Evolutionary conservation across 495 filamentous ascomycete genomes (phyloP).

Genomic region (Trichocladium antarcticum): DNA sequence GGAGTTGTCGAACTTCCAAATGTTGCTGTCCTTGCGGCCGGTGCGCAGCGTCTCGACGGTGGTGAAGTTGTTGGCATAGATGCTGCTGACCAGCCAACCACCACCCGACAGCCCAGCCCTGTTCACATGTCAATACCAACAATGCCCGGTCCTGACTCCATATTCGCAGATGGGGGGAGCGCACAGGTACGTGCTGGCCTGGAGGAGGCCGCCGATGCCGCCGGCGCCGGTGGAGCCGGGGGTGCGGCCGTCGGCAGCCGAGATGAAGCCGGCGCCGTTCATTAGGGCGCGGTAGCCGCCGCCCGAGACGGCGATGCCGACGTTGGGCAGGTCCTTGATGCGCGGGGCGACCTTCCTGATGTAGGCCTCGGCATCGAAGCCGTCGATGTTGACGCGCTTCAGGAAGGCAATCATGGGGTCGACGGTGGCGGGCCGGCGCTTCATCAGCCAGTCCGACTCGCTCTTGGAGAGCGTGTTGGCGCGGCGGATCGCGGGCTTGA

Average conservation of each 20-base stretch:
- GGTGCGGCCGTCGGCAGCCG: slow-evolving; percentile 74
- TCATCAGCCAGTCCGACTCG: slow-evolving; percentile 55
- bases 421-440: slow-evolving; percentile 46
- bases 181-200: slow-evolving; percentile 66
- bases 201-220: slow-evolving; percentile 74
- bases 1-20: slow-evolving; percentile 70
- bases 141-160: slow-evolving; percentile 42
- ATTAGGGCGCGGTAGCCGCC: slow-evolving; percentile 80
- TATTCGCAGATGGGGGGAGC: background rate
- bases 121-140: background rate
- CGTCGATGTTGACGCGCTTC: slow-evolving; percentile 55
- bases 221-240: slow-evolving; percentile 51
- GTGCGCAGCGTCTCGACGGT: slow-evolving; percentile 53
- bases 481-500: slow-evolving; percentile 37
- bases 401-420: slow-evolving; percentile 65
- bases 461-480: slow-evolving; percentile 50
- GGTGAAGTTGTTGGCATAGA: slow-evolving; percentile 86
- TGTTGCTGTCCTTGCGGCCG: slow-evolving; percentile 40
- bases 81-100: slow-evolving; percentile 74
- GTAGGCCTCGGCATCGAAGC: slow-evolving; percentile 64
- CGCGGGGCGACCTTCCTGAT: slow-evolving; percentile 44
- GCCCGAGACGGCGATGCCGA: slow-evolving; percentile 53
- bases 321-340: slow-evolving; percentile 53
- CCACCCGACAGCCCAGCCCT: slow-evolving; percentile 71
- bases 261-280: slow-evolving; percentile 78